phyloP scores from a whole-genome alignment of 768 basidiomycete species.

The Rhizopogon rudus region DNA sequence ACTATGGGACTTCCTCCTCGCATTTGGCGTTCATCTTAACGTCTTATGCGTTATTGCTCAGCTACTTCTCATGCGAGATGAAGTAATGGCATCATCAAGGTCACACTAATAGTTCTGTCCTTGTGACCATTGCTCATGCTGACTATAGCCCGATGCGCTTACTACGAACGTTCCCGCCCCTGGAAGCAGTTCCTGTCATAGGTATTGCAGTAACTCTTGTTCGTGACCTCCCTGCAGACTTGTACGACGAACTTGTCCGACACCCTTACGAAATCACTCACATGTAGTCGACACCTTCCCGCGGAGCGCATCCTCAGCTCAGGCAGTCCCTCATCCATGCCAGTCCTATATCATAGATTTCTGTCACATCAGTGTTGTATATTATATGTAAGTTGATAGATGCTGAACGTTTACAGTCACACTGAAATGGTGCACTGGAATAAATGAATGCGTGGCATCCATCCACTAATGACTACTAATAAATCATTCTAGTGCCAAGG shows the following conservation, averaged over 20 bases:
- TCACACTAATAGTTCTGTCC: constrained; percentile 28
- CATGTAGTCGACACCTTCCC: not conserved
- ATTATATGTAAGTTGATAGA: constrained; percentile 7
- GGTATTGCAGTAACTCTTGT: constrained; percentile 94
- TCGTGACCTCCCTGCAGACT: constrained; percentile 78
- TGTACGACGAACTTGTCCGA: constrained; percentile 85
- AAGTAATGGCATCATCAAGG: constrained; percentile 87
- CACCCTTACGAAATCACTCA: constrained; percentile 68
- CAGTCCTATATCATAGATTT: constrained; percentile 20
- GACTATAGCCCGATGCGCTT: constrained; percentile 83
- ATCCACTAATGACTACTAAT: not conserved
- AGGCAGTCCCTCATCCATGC: constrained; percentile 7
- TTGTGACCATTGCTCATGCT: constrained; percentile 1
- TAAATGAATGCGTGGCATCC: not conserved
- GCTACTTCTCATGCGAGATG: constrained; percentile 81
- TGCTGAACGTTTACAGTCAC: not conserved
- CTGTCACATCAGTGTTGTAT: constrained; percentile 6
- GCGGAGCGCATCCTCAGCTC: constrained; percentile 4
- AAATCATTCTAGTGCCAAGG: constrained; percentile 13
- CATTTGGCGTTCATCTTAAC: constrained; percentile 95
- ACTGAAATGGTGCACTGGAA: not conserved
- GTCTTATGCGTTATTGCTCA: constrained; percentile 97
- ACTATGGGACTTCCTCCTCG: constrained; percentile 96
- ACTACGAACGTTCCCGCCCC: constrained; percentile 87
- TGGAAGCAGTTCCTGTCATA: constrained; percentile 83